A percentile compares a stretch with the other conserved stretches of the same genome.
Conservation (phyloP, 768 basidiomycete species). For the Tephrocybe sp. region DNA sequence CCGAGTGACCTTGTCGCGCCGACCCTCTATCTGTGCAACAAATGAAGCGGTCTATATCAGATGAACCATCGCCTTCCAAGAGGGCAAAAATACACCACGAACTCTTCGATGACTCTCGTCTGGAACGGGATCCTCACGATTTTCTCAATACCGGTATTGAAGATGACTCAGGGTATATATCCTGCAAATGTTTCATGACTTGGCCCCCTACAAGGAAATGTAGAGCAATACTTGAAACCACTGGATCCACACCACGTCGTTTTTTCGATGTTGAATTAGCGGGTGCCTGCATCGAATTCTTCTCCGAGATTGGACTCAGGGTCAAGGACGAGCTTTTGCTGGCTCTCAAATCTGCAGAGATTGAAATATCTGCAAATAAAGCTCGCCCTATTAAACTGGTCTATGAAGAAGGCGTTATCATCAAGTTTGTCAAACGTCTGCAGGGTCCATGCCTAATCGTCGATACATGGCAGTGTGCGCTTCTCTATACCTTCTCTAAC, state of each 20-base stretch:
- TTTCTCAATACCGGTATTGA: constrained; percentile 26
- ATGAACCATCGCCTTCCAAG: background rate
- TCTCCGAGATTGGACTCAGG: constrained; percentile 37
- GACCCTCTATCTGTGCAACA: background rate
- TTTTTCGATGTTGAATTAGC: constrained; percentile 41
- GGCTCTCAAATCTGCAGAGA: constrained; percentile 42
- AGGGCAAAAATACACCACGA: constrained; percentile 8
- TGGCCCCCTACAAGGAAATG: constrained; percentile 35
- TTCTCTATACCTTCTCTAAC: constrained; percentile 1
- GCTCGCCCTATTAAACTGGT: constrained; percentile 39
- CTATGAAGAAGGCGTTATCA: constrained; percentile 41
- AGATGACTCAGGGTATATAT: constrained; percentile 38
- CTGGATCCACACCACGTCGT: constrained; percentile 21
- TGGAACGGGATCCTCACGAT: constrained; percentile 29
- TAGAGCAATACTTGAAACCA: constrained; percentile 31
- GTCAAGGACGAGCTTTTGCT: constrained; percentile 44
- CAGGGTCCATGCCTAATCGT: constrained; percentile 25
- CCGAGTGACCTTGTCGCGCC: background rate
- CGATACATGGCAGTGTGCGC: constrained; percentile 44
- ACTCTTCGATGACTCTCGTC: constrained; percentile 23
- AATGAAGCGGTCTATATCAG: constrained; percentile 13
- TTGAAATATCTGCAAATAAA: constrained; percentile 27
- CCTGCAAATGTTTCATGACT: constrained; percentile 43
- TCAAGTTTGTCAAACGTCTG: constrained; percentile 37
- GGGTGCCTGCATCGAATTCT: constrained; percentile 28